Percentiles rank a stretch among this genome's conserved stretches.
These are phyloP conservation scores for Cicer chorassanicum DNA, from an alignment of 306 rosid species.

Conservation along the genomic window DNA sequence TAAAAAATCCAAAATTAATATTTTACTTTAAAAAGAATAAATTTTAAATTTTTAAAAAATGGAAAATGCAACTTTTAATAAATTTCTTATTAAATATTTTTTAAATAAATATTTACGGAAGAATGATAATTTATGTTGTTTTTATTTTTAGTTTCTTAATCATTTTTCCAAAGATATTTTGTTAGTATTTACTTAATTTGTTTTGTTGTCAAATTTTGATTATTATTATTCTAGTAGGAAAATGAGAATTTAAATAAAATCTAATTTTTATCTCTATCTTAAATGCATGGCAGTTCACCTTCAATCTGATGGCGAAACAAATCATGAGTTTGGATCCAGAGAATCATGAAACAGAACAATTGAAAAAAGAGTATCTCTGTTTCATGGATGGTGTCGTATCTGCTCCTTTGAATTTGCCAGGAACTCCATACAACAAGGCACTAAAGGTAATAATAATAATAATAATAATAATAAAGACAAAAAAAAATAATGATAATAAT, in stretches of 20 bases:
- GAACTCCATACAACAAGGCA: conserved; percentile 85
- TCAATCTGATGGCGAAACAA: conserved; percentile 86
- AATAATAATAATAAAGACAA: conserved; percentile 6
- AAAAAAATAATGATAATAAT: neutral
- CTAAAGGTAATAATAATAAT: conserved; percentile 56
- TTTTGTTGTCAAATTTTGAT: neutral
- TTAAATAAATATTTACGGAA: too few relatives aligned
- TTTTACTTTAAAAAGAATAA: too few relatives aligned
- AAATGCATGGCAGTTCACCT: conserved; percentile 71
- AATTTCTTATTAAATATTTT: too few relatives aligned
- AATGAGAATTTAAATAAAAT: neutral
- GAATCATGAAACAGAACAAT: conserved; percentile 74
- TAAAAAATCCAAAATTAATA: too few relatives aligned
- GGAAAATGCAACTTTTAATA: too few relatives aligned
- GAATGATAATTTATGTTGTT: too few relatives aligned
- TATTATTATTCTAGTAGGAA: neutral
- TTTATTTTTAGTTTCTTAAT: too few relatives aligned
- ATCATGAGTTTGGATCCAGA: conserved; percentile 94
- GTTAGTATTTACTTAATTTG: too few relatives aligned
- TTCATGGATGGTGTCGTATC: conserved; percentile 95
- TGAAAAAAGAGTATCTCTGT: conserved; percentile 76
- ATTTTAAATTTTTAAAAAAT: too few relatives aligned
- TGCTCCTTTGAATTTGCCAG: conserved; percentile 82
- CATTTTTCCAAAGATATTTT: too few relatives aligned
- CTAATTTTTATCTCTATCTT: neutral